These are phyloP conservation scores for Aspergillus vadensis DNA, from an alignment of 2,329 filamentous ascomycete genomes.

Conservation along the genomic window DNA sequence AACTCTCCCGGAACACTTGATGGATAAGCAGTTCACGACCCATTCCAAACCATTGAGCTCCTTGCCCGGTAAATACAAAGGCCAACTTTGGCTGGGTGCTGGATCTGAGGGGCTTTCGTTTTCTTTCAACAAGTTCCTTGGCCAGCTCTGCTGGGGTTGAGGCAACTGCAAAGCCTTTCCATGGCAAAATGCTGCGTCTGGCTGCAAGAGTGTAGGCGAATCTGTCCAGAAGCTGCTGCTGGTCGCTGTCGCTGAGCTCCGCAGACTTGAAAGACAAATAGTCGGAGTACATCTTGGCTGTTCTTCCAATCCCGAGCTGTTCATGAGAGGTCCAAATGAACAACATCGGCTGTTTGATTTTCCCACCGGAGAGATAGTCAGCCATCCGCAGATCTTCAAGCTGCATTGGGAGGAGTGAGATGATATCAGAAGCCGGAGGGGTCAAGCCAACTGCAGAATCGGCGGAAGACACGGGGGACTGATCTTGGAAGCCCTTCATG, in stretches of 20 bases:
- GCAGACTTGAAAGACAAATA: neutral
- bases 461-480: neutral
- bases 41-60: slow-evolving; percentile 42
- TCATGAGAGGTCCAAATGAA: neutral
- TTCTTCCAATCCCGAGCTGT: neutral
- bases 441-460: neutral
- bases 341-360: neutral
- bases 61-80: slow-evolving; percentile 28
- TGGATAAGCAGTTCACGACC: slow-evolving; percentile 31
- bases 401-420: neutral
- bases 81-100: slow-evolving; percentile 25
- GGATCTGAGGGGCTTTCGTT: slow-evolving; percentile 35
- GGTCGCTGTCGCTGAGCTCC: neutral
- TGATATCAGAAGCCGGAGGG: neutral
- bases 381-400: neutral
- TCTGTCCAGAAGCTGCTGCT: neutral
- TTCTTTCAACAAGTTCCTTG: neutral
- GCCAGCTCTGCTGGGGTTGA: neutral
- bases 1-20: neutral
- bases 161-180: neutral
- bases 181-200: slow-evolving; percentile 5
- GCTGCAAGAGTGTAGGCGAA: slow-evolving; percentile 10
- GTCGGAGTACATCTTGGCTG: neutral
- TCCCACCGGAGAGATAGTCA: neutral
- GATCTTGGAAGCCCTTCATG: neutral